phyloP scores from a whole-genome alignment of 306 rosid species.

The Cucurbita pepo region DNA sequence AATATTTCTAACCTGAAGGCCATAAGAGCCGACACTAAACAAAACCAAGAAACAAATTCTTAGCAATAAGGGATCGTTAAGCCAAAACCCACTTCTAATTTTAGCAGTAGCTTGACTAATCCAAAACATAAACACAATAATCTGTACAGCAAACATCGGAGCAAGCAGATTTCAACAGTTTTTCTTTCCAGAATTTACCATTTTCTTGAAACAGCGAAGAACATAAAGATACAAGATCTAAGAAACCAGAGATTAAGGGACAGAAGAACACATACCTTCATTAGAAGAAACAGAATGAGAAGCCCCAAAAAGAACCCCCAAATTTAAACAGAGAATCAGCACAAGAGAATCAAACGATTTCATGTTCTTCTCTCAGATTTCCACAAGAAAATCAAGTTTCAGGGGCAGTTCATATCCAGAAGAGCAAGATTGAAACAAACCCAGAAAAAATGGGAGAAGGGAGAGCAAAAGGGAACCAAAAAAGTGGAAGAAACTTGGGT shows the following conservation, averaged over 20 bases:
- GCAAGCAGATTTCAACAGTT: not conserved
- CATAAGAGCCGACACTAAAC: conserved; percentile 48
- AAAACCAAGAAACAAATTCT: not conserved
- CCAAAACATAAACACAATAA: not conserved
- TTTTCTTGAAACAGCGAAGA: conserved; percentile 5
- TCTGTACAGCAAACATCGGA: not conserved
- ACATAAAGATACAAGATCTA: conserved; percentile 35
- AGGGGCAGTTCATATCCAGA: conserved; percentile 16
- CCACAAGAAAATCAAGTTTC: conserved; percentile 14
- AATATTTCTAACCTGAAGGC: conserved; percentile 54
- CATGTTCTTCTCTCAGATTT: conserved; percentile 19
- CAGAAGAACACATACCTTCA: conserved; percentile 41
- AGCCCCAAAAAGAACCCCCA: conserved; percentile 21
- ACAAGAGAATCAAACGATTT: conserved; percentile 25
- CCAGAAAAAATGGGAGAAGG: not conserved
- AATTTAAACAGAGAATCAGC: conserved; percentile 28
- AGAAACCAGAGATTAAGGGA: not conserved
- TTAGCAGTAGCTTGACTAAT: not conserved
- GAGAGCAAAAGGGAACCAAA: not conserved
- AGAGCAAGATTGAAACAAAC: conserved; percentile 10
- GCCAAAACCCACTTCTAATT: not conserved
- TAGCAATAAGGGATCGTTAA: not conserved
- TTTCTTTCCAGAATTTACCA: not conserved
- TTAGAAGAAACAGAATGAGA: conserved; percentile 32
- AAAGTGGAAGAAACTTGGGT: not conserved